Percentiles rank a stretch among this genome's conserved stretches.
phyloP scores from a whole-genome alignment of 495 filamentous ascomycete genomes.

The Penicillium verhagenii region DNA sequence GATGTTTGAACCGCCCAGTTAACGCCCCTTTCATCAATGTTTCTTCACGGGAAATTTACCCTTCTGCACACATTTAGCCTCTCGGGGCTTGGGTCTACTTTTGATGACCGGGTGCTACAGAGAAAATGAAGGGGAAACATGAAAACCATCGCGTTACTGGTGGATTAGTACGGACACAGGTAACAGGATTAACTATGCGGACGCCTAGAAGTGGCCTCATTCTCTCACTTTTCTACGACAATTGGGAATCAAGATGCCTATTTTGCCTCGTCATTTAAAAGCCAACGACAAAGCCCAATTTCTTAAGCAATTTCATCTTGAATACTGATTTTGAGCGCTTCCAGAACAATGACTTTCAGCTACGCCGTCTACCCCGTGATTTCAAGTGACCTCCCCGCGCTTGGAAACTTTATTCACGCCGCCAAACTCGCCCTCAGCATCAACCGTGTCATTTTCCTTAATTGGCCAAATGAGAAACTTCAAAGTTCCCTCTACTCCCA shows the following conservation, averaged over 20 bases:
- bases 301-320: too few species aligned
- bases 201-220: too few species aligned
- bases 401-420: constrained; percentile 21
- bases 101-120: not conserved
- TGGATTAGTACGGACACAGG: too few species aligned
- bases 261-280: too few species aligned
- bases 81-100: not conserved
- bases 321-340: too few species aligned
- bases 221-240: too few species aligned
- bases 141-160: too few species aligned
- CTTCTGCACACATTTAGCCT: not conserved
- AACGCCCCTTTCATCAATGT: not conserved
- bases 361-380: constrained; percentile 18
- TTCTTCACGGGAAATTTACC: not conserved
- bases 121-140: too few species aligned
- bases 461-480: constrained; percentile 27
- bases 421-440: constrained; percentile 31
- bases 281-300: too few species aligned
- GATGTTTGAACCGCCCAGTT: too few species aligned
- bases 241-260: too few species aligned
- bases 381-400: constrained; percentile 14
- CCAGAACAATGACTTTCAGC: constrained; percentile 8
- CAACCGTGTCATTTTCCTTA: constrained; percentile 29
- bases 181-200: too few species aligned
- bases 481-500: constrained; percentile 16